phyloP scores from a whole-genome alignment of 495 filamentous ascomycete genomes.

The Viridothelium virens region DNA sequence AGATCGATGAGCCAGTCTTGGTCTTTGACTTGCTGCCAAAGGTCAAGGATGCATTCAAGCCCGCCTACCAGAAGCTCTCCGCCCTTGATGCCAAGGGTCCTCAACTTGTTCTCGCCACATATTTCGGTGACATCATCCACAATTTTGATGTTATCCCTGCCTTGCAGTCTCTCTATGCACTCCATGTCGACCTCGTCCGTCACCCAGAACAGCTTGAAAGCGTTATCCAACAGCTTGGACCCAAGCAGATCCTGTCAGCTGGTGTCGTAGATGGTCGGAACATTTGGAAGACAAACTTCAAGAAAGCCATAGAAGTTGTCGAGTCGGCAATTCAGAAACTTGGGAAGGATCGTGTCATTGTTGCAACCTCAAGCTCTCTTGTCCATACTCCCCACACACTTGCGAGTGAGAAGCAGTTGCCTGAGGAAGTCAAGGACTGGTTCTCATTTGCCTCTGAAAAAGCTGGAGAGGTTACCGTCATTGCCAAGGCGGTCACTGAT shows the following conservation, averaged over 20 bases:
- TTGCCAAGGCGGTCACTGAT: constrained; percentile 92
- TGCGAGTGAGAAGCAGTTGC: constrained; percentile 93
- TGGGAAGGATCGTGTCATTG: constrained; percentile 90
- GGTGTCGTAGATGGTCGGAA: constrained; percentile 98
- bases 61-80: constrained; percentile 81
- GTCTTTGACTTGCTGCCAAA: constrained; percentile 83
- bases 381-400: constrained; percentile 97
- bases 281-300: constrained; percentile 99
- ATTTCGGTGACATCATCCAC: constrained; percentile 99
- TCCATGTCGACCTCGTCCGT: constrained; percentile 94
- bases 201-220: constrained; percentile 91
- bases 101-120: constrained; percentile 79
- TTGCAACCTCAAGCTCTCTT: constrained; percentile 92
- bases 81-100: constrained; percentile 68
- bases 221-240: constrained; percentile 66
- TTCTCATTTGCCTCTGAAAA: constrained; percentile 98
- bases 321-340: constrained; percentile 86
- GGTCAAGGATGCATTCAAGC: constrained; percentile 95
- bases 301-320: constrained; percentile 77
- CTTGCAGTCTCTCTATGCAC: constrained; percentile 61
- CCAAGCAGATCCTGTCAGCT: constrained; percentile 79
- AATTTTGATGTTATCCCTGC: constrained; percentile 80
- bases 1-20: constrained; percentile 95
- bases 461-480: constrained; percentile 77
- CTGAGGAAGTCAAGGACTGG: constrained; percentile 87